Evolutionary conservation across 148 eudicot genomes (phyloP).

Genomic region (Hydrangea macrophylla): DNA sequence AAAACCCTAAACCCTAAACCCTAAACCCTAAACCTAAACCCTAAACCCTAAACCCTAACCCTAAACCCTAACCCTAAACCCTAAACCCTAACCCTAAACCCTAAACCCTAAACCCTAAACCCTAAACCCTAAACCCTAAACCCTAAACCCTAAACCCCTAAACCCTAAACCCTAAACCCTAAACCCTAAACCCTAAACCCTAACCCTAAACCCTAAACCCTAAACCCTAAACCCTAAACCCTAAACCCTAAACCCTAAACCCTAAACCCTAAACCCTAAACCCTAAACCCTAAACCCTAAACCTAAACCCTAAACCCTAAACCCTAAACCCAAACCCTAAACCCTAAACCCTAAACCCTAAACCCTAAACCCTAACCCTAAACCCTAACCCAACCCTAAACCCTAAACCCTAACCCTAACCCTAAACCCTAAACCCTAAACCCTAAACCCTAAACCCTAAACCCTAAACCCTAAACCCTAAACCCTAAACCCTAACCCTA

Average conservation of each 20-base stretch:
- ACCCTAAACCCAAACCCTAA: slow-evolving; percentile 15
- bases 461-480: slow-evolving; percentile 13
- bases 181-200: slow-evolving; percentile 25
- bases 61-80: slow-evolving; percentile 15
- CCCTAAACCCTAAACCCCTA: slow-evolving; percentile 11
- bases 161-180: slow-evolving; percentile 21
- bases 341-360: slow-evolving; percentile 8
- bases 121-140: slow-evolving; percentile 16
- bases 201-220: slow-evolving; percentile 23
- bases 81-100: slow-evolving; percentile 16
- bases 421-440: slow-evolving; percentile 15
- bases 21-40: neutral
- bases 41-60: slow-evolving; percentile 18
- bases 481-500: slow-evolving; percentile 7
- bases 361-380: slow-evolving; percentile 12
- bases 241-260: slow-evolving; percentile 20
- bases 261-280: slow-evolving; percentile 21
- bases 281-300: slow-evolving; percentile 24
- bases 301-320: slow-evolving; percentile 15
- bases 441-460: slow-evolving; percentile 14
- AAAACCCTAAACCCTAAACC: slow-evolving; percentile 20
- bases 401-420: neutral
- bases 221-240: slow-evolving; percentile 20
- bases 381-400: neutral
- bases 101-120: slow-evolving; percentile 11